These are phyloP conservation scores for Leishmania martiniquensis DNA, from an alignment of 208 protist species.

Conservation along the genomic window DNA sequence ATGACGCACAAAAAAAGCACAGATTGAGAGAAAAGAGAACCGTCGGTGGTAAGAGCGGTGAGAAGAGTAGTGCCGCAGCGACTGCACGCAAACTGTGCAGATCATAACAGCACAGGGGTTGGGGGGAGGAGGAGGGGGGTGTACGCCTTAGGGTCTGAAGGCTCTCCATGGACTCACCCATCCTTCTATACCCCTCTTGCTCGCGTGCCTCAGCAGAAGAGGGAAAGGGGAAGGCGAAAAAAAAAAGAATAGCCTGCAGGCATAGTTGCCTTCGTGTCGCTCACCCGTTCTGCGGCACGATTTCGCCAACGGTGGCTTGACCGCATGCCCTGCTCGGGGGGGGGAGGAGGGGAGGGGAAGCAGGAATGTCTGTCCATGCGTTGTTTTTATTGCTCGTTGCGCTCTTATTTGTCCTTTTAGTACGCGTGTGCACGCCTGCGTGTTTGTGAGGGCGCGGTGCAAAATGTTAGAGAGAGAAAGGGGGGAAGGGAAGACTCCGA, in stretches of 20 bases:
- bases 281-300: background rate
- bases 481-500: background rate
- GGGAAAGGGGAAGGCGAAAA: background rate
- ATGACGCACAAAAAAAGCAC: background rate
- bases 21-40: background rate
- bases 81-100: background rate
- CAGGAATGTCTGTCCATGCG: background rate
- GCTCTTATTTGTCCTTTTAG: background rate
- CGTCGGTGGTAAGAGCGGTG: background rate
- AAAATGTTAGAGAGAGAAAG: background rate
- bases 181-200: background rate
- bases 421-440: background rate
- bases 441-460: background rate
- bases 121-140: background rate
- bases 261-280: background rate
- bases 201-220: background rate
- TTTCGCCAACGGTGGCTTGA: background rate
- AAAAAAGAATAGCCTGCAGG: background rate
- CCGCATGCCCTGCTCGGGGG: background rate
- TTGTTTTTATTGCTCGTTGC: background rate
- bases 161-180: background rate
- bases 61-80: background rate
- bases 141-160: background rate
- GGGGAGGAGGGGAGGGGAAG: too few relatives aligned
- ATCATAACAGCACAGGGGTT: background rate